A percentile compares a stretch with the other conserved stretches of the same genome.
Conservation (phyloP, 2,329 filamentous ascomycete species). For the Fusarium chlamydosporum region DNA sequence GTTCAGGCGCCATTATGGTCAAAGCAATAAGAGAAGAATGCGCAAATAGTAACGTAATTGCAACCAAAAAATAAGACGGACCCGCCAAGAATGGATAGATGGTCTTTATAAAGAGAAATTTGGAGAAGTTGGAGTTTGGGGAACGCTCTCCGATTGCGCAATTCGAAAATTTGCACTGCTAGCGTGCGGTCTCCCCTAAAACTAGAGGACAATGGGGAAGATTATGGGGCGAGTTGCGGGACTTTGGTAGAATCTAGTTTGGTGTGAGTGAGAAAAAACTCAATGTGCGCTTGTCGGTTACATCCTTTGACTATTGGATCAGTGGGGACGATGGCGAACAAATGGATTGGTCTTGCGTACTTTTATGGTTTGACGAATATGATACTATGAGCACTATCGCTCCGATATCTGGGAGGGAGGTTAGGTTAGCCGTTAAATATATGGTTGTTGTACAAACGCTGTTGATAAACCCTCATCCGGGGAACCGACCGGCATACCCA, state of each 20-base stretch:
- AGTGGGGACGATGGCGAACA: constrained; percentile 13
- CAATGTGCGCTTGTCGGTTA: constrained; percentile 18
- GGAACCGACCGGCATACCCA: too few relatives aligned
- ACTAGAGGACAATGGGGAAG: constrained; percentile 27
- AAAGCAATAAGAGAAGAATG: not conserved
- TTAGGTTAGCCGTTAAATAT: too few relatives aligned
- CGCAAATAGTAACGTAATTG: constrained; percentile 7
- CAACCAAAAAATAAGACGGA: not conserved
- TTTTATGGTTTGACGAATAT: not conserved
- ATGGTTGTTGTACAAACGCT: too few relatives aligned
- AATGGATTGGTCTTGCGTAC: not conserved
- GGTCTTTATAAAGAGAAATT: not conserved
- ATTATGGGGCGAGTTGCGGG: constrained; percentile 19
- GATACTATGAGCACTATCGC: not conserved
- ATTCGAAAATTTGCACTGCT: constrained; percentile 44
- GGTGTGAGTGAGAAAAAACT: constrained; percentile 18
- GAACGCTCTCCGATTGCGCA: constrained; percentile 36
- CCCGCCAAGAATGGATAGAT: not conserved
- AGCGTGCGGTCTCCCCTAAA: constrained; percentile 19
- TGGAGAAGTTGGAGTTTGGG: not conserved
- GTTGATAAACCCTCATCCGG: too few relatives aligned
- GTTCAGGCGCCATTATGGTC: constrained; percentile 15
- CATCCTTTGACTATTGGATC: not conserved
- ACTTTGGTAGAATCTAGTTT: constrained; percentile 12
- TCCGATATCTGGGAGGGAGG: not conserved